Base-by-base conservation (phyloP, 176 grass and related monocot genomes). In the Carex pumila region DNA sequence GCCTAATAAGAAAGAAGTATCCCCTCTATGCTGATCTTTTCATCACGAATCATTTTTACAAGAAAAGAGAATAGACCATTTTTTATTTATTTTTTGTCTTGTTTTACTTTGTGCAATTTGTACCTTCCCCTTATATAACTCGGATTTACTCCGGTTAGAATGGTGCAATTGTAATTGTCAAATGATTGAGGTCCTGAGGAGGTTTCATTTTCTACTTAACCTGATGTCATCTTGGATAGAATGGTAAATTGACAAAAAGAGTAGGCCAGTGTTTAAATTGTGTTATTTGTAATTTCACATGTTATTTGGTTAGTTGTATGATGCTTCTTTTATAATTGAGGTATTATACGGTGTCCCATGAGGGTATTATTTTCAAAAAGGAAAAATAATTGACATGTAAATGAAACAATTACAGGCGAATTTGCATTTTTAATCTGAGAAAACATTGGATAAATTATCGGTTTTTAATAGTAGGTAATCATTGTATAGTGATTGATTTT, bases 21-120 rank as follows among this genome's bases (percentile, higher is more conserved):
- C 97, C 97, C 62, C 72, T 94, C 53, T 91, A 95, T 76, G 93
- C 97, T 3, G 93, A 99, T 72, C 85, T 71, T 87, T 99, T 99
- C 83, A 99, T 99, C 55, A 86, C 87, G 34, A 93, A 91, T 59
- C 97, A 96, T 94, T 99, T 99, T 60, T 87, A 90, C 71, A 87
- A 89, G 87, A 93, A 86, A 87, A 91, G 90, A 30, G 93, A 92
- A 37, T 90, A 87, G 79, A 84, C 49, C 88, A 75, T 77, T 78
- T 39, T 39, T 39, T 6, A 0, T 25, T 25, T 25, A n/a, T 36
- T 36, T 3, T 36, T 36, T 36, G 25, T 25, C 3, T 36, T 36
- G 3, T 39, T 39, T 57, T 10, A 43, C 39, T 5, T 41, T 64
- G 22, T 59, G 8, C 41, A 58, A 67, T 15, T 29, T 83, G 62